Percentiles rank a stretch among this genome's conserved stretches.
Evolutionary conservation across 116 monocot genomes (phyloP).

Genomic region (Zostera marina): DNA sequence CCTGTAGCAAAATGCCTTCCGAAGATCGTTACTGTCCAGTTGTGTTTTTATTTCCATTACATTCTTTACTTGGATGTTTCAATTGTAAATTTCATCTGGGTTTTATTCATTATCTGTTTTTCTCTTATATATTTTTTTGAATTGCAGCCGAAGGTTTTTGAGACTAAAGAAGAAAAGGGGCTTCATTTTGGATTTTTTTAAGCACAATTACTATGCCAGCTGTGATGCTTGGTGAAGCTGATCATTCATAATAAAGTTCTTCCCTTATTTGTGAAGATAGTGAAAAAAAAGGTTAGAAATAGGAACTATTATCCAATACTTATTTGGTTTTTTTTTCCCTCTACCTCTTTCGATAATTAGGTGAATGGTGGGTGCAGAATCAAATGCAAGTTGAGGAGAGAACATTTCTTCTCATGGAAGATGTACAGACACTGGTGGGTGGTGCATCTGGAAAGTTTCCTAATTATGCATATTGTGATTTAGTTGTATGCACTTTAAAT

Average conservation of each 20-base stretch:
- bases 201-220: too few species aligned
- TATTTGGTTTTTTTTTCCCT: background rate
- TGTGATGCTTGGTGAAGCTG: too few species aligned
- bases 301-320: too few species aligned
- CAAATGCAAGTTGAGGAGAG: conserved; percentile 80
- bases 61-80: background rate
- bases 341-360: background rate
- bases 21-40: conserved; percentile 23
- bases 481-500: conserved; percentile 44
- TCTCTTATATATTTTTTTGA: background rate
- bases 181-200: too few species aligned
- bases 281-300: conserved; percentile 80
- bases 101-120: background rate
- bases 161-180: conserved; percentile 48
- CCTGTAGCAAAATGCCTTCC: conserved; percentile 21
- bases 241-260: conserved; percentile 86
- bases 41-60: background rate
- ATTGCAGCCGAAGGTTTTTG: conserved; percentile 14
- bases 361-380: conserved; percentile 39
- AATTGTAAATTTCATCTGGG: background rate
- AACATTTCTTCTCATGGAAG: conserved; percentile 93
- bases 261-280: conserved; percentile 82
- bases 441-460: conserved; percentile 85
- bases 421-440: conserved; percentile 80
- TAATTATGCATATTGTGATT: conserved; percentile 78